A percentile compares a stretch with the other conserved stretches of the same genome.
Conservation (phyloP, 371 early-diverging fungal species). For the Cokeromyces recurvatus region DNA sequence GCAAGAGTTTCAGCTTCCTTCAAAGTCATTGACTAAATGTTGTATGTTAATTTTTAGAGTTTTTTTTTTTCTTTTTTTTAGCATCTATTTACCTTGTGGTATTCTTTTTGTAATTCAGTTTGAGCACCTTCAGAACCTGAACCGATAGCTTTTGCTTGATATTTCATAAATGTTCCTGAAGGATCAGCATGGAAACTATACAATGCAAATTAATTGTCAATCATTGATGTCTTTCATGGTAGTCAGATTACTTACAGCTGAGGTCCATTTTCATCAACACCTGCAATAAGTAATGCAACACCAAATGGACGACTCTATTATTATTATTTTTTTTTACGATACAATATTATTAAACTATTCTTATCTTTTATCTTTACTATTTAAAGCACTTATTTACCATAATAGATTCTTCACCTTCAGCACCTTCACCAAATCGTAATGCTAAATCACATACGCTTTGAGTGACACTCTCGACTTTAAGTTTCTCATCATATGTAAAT, state of each 20-base stretch:
- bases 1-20: slow-evolving; percentile 87
- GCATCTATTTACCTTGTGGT: slow-evolving; percentile 76
- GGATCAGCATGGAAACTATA: slow-evolving; percentile 91
- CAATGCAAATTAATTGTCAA: no score
- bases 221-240: no score
- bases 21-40: slow-evolving; percentile 75
- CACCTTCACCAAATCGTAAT: slow-evolving; percentile 95
- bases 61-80: no score
- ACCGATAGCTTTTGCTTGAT: slow-evolving; percentile 96
- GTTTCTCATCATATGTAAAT: slow-evolving; percentile 92
- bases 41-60: no score
- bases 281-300: slow-evolving; percentile 97
- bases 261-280: slow-evolving; percentile 96
- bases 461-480: slow-evolving; percentile 94
- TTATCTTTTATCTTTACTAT: not conserved
- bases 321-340: not conserved
- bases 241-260: slow-evolving; percentile 96
- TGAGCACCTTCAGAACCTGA: slow-evolving; percentile 99
- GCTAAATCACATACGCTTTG: slow-evolving; percentile 98
- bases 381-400: slow-evolving; percentile 68
- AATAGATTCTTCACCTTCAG: slow-evolving; percentile 91
- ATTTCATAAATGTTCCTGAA: slow-evolving; percentile 92
- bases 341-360: not conserved
- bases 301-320: slow-evolving; percentile 97
- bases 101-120: slow-evolving; percentile 95